These are phyloP conservation scores for Allium fistulosum DNA, from an alignment of 106 monocot species.

Conservation along the genomic window DNA sequence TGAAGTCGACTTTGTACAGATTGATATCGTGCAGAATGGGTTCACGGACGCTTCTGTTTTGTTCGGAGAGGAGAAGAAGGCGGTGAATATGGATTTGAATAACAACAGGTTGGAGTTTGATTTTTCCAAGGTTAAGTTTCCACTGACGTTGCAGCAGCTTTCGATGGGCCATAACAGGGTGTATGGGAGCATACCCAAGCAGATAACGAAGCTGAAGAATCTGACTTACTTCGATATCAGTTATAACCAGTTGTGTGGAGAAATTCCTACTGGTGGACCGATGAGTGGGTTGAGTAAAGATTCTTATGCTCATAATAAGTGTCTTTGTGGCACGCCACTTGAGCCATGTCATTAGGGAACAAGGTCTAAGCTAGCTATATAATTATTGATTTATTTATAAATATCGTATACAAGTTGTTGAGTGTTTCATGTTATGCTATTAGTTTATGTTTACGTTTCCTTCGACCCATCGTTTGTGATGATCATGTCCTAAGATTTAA, in stretches of 20 bases:
- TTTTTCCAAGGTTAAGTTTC: constrained; percentile 26
- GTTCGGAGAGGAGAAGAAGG: constrained; percentile 21
- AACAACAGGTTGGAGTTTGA: constrained; percentile 44
- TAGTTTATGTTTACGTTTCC: no score
- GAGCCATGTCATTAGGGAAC: not conserved
- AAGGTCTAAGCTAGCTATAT: no score
- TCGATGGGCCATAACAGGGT: constrained; percentile 50
- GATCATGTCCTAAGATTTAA: no score
- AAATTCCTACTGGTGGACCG: not conserved
- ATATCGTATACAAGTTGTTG: no score
- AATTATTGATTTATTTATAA: no score
- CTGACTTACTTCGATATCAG: constrained; percentile 4
- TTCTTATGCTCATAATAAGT: not conserved
- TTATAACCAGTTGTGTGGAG: constrained; percentile 8
- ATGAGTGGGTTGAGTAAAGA: not conserved
- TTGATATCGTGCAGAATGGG: no score
- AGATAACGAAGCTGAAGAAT: constrained; percentile 3
- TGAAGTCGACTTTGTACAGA: no score
- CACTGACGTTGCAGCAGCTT: constrained; percentile 12
- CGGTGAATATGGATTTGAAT: constrained; percentile 16
- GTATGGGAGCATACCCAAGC: constrained; percentile 21
- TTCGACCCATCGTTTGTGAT: no score
- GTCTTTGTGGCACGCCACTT: not conserved
- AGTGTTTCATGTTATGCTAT: no score
- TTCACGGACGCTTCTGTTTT: constrained; percentile 27